Percentiles rank a stretch among this genome's conserved stretches.
Conservation (phyloP, 495 filamentous ascomycete species). For the Trichoderma reesei region DNA sequence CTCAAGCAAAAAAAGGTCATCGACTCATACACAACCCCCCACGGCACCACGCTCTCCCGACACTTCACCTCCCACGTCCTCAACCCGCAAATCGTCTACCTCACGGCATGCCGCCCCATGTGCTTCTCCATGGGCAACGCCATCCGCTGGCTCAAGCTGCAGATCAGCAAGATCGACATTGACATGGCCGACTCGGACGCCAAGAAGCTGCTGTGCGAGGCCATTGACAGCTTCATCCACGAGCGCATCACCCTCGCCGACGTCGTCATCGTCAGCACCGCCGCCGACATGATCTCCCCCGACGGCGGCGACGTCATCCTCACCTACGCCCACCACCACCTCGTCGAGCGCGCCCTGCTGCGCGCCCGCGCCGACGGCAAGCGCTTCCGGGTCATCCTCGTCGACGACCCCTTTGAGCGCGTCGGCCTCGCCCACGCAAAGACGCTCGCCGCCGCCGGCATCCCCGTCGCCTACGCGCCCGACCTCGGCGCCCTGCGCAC, state of each 20-base stretch:
- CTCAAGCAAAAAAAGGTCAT: constrained; percentile 57
- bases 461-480: constrained; percentile 72
- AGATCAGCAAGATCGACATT: constrained; percentile 78
- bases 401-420: constrained; percentile 74
- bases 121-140: constrained; percentile 92
- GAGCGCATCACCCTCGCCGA: constrained; percentile 84
- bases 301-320: constrained; percentile 79
- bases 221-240: constrained; percentile 82
- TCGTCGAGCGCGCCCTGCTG: constrained; percentile 70
- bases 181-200: constrained; percentile 66
- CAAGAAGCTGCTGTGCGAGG: constrained; percentile 62
- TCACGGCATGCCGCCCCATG: constrained; percentile 84
- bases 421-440: constrained; percentile 62
- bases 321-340: constrained; percentile 79
- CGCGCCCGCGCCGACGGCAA: constrained; percentile 50
- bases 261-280: constrained; percentile 68
- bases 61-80: constrained; percentile 87
- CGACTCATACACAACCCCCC: constrained; percentile 79
- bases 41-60: constrained; percentile 69
- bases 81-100: constrained; percentile 88
- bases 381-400: constrained; percentile 71
- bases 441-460: constrained; percentile 53
- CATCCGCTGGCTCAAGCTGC: constrained; percentile 84
- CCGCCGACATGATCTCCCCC: constrained; percentile 56
- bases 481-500: constrained; percentile 61